phyloP scores from a whole-genome alignment of 148 eudicot species.

The Rhododendron vialii region DNA sequence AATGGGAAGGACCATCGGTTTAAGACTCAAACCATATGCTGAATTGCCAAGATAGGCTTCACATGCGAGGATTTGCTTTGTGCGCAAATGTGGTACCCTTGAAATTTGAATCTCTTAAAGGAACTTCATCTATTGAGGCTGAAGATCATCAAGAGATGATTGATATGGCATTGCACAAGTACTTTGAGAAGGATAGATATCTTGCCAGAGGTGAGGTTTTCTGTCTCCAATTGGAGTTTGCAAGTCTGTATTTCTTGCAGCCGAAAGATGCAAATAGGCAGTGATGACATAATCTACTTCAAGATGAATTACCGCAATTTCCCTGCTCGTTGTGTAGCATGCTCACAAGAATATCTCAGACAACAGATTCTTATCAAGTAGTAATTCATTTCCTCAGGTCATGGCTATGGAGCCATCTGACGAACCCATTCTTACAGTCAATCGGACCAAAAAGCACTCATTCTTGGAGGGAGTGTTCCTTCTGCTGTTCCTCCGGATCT shows the following conservation, averaged over 20 bases:
- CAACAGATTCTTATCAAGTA: not conserved
- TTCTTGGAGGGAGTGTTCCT: constrained; percentile 81
- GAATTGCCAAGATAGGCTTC: constrained; percentile 75
- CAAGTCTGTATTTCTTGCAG: constrained; percentile 72
- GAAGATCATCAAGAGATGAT: constrained; percentile 77
- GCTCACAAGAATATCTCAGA: not conserved
- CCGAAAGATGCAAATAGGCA: constrained; percentile 35
- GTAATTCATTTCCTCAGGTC: constrained; percentile 46
- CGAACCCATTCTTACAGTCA: constrained; percentile 61
- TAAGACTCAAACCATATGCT: constrained; percentile 57
- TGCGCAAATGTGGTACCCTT: constrained; percentile 63
- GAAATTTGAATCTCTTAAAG: constrained; percentile 57
- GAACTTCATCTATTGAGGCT: constrained; percentile 61
- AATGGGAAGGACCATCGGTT: constrained; percentile 31
- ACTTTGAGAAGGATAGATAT: constrained; percentile 74
- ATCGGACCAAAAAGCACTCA: constrained; percentile 69
- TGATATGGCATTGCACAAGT: constrained; percentile 70
- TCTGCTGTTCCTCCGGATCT: constrained; percentile 78
- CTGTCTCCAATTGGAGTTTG: constrained; percentile 73
- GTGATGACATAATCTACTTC: constrained; percentile 57
- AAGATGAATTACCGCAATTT: constrained; percentile 44
- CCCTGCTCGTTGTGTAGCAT: constrained; percentile 10
- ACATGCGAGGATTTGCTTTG: constrained; percentile 75
- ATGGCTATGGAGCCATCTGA: constrained; percentile 81
- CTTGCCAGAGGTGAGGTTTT: constrained; percentile 73